These are phyloP conservation scores for Thermochaetoides thermophila DNA, from an alignment of 495 filamentous ascomycete genomes.

Conservation along the genomic window DNA sequence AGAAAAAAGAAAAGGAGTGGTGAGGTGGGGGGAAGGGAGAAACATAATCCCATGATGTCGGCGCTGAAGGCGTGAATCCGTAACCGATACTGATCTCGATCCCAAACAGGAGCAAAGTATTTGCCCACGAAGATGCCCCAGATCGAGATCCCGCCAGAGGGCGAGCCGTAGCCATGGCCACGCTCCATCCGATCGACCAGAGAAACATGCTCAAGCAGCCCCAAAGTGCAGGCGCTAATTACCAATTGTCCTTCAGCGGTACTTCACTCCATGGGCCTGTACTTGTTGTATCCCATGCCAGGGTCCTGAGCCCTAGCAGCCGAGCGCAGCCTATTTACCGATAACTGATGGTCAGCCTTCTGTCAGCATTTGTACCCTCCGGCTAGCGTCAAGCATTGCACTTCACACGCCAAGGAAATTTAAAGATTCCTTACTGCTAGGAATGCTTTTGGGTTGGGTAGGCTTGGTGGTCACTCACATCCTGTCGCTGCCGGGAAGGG, in stretches of 20 bases:
- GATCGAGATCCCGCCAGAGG: conserved; percentile 1
- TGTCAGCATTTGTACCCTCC: conserved; percentile 55
- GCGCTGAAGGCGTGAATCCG: conserved; percentile 13
- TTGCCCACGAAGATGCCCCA: conserved; percentile 1
- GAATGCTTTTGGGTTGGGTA: conserved; percentile 53
- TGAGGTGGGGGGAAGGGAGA: conserved; percentile 8
- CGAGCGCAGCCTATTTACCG: conserved; percentile 86
- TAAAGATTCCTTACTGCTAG: conserved; percentile 91
- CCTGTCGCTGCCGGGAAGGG: conserved; percentile 85
- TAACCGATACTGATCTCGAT: conserved; percentile 15
- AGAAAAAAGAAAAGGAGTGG: conserved; percentile 11
- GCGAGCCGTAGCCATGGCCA: background rate
- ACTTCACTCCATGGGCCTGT: conserved; percentile 56
- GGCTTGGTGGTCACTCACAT: conserved; percentile 81
- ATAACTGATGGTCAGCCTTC: conserved; percentile 74
- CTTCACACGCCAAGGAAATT: conserved; percentile 77
- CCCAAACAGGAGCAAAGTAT: conserved; percentile 4
- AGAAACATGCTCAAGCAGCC: conserved; percentile 17
- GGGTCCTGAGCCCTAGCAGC: conserved; percentile 73
- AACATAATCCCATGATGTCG: conserved; percentile 19
- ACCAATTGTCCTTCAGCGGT: conserved; percentile 8
- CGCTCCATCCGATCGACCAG: conserved; percentile 12
- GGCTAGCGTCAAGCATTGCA: conserved; percentile 61
- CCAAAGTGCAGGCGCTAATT: conserved; percentile 12
- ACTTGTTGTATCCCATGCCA: conserved; percentile 46